Conservation (phyloP, 2,329 filamentous ascomycete genomes). For the Calonectria naviculata region DNA sequence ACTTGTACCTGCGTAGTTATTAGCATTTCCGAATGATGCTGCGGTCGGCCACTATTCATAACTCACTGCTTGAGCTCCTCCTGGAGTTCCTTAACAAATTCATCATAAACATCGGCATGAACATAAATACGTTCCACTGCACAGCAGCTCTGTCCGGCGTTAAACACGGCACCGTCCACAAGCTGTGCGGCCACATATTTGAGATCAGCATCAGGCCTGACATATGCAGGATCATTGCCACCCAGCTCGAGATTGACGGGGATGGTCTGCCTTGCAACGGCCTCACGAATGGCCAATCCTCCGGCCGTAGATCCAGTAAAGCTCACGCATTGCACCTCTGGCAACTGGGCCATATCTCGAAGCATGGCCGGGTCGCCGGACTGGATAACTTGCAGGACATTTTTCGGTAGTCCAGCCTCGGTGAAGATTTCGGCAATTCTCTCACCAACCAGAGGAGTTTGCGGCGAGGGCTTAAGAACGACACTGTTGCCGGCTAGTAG, state of each 20-base stretch:
- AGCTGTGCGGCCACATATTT: slow-evolving; percentile 92
- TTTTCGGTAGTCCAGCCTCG: slow-evolving; percentile 81
- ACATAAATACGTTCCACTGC: slow-evolving; percentile 92
- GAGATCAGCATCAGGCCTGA: slow-evolving; percentile 85
- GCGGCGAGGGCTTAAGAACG: slow-evolving; percentile 91
- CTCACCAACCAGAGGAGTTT: slow-evolving; percentile 91
- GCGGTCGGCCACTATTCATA: background rate
- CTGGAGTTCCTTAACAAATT: slow-evolving; percentile 81
- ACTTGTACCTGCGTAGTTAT: slow-evolving; percentile 67
- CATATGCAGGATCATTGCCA: slow-evolving; percentile 92
- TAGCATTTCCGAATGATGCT: background rate
- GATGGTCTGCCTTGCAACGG: slow-evolving; percentile 83
- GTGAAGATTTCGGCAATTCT: slow-evolving; percentile 80
- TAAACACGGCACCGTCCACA: slow-evolving; percentile 94
- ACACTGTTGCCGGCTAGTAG: slow-evolving; percentile 88
- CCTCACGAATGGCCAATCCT: slow-evolving; percentile 84
- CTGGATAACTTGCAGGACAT: slow-evolving; percentile 92
- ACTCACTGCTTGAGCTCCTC: slow-evolving; percentile 71
- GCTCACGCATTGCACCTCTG: slow-evolving; percentile 81
- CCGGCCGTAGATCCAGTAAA: slow-evolving; percentile 93
- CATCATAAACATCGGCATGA: slow-evolving; percentile 82
- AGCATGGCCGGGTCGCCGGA: slow-evolving; percentile 81
- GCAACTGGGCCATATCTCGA: slow-evolving; percentile 79
- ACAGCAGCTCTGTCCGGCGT: slow-evolving; percentile 96
- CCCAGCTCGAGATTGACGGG: slow-evolving; percentile 89